Percentiles rank a stretch among this genome's conserved stretches.
Evolutionary conservation across 2,329 filamentous ascomycete genomes (phyloP).

Genomic region (Ophiostoma quercus): DNA sequence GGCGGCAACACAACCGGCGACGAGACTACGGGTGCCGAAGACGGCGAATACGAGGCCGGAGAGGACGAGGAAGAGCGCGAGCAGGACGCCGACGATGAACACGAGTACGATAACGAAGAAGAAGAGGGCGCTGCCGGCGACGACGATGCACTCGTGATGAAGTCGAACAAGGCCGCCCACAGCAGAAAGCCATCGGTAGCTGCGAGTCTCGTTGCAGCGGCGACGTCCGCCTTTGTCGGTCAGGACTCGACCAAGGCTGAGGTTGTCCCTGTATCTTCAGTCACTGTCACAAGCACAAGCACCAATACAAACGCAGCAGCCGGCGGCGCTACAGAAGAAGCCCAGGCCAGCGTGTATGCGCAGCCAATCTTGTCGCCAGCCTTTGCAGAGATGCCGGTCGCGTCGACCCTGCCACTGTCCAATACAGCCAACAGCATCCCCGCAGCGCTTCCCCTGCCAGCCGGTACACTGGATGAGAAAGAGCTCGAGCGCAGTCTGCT

Average conservation of each 20-base stretch:
- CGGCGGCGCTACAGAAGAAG: neutral
- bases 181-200: neutral
- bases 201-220: neutral
- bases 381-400: conserved; percentile 4
- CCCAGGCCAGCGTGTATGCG: neutral
- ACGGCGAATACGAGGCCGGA: neutral
- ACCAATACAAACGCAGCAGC: neutral
- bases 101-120: neutral
- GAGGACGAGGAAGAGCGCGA: neutral
- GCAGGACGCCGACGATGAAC: conserved; percentile 8
- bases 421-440: conserved; percentile 9
- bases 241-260: neutral
- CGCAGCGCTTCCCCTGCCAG: neutral
- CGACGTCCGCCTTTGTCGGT: neutral
- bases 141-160: conserved; percentile 19
- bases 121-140: neutral
- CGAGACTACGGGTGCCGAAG: conserved; percentile 23
- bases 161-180: neutral
- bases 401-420: neutral
- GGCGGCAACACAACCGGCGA: conserved; percentile 27
- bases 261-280: neutral
- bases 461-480: conserved; percentile 44
- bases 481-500: conserved; percentile 82
- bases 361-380: neutral
- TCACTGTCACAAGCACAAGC: neutral